These are phyloP conservation scores for Phytophthora pistaciae DNA, from an alignment of 352 stramenopile genomes.

Conservation along the genomic window DNA sequence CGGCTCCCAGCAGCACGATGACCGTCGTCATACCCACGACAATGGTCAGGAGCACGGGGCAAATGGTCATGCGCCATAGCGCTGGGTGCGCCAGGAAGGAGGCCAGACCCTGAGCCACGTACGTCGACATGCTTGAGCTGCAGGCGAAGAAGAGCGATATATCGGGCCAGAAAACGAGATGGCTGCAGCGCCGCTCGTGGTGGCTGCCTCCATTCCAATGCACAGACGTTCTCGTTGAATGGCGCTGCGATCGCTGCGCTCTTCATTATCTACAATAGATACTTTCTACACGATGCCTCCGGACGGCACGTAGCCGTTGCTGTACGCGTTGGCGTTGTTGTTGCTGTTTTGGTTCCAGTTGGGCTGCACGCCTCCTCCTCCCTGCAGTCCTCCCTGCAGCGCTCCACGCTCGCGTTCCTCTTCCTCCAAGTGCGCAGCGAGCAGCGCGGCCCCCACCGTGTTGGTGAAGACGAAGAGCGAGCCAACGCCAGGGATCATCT, in stretches of 20 bases:
- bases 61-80: conserved; percentile 59
- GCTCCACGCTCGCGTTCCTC: conserved; percentile 31
- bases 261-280: conserved; percentile 13
- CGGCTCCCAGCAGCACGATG: conserved; percentile 50
- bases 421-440: conserved; percentile 71
- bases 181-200: conserved; percentile 11
- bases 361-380: conserved; percentile 4
- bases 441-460: conserved; percentile 69
- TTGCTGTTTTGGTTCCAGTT: conserved; percentile 16
- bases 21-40: conserved; percentile 50
- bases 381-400: conserved; percentile 10
- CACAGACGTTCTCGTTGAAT: conserved; percentile 1
- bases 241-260: not conserved
- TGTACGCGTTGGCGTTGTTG: conserved; percentile 4
- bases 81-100: conserved; percentile 60
- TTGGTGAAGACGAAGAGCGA: conserved; percentile 82
- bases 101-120: conserved; percentile 37
- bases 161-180: not conserved
- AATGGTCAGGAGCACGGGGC: conserved; percentile 58
- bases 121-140: conserved; percentile 37
- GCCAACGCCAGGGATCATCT: conserved; percentile 77
- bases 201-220: conserved; percentile 12
- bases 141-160: not conserved
- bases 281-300: conserved; percentile 31
- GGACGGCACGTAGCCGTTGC: conserved; percentile 25